Evolutionary conservation across 352 stramenopile genomes (phyloP).

Genomic region (Globisporangium canariense): DNA sequence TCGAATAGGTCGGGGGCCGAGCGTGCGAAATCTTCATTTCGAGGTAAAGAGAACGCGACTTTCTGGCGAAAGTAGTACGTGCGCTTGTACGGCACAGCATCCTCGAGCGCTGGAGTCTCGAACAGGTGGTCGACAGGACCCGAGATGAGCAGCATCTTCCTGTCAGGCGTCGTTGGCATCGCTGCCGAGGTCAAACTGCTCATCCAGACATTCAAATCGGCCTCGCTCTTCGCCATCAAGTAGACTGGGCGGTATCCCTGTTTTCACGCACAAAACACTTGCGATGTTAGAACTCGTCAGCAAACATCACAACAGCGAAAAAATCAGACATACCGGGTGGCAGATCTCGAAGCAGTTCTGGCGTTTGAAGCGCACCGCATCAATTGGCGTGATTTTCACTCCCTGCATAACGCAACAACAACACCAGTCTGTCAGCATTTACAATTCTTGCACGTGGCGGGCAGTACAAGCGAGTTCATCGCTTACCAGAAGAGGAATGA

Average conservation of each 20-base stretch:
- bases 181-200: conserved; percentile 78
- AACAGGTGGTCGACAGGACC: conserved; percentile 68
- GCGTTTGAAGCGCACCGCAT: conserved; percentile 76
- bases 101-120: conserved; percentile 74
- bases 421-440: neutral
- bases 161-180: conserved; percentile 67
- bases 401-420: conserved; percentile 21
- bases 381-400: conserved; percentile 77
- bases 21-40: conserved; percentile 45
- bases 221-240: conserved; percentile 83
- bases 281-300: conserved; percentile 3
- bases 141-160: conserved; percentile 60
- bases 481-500: conserved; percentile 64
- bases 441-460: neutral
- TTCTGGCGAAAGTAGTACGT: conserved; percentile 86
- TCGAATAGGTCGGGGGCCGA: conserved; percentile 69
- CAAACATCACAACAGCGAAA: neutral
- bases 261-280: conserved; percentile 4
- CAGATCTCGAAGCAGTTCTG: conserved; percentile 88
- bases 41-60: conserved; percentile 73
- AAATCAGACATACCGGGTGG: conserved; percentile 43
- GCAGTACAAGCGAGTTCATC: neutral
- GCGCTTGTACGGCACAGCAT: conserved; percentile 78
- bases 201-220: conserved; percentile 83
- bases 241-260: conserved; percentile 81